Percentiles rank a stretch among this genome's conserved stretches.
phyloP scores from a whole-genome alignment of 2,329 filamentous ascomycete genomes.

The Nothomitra cinnamomea region DNA sequence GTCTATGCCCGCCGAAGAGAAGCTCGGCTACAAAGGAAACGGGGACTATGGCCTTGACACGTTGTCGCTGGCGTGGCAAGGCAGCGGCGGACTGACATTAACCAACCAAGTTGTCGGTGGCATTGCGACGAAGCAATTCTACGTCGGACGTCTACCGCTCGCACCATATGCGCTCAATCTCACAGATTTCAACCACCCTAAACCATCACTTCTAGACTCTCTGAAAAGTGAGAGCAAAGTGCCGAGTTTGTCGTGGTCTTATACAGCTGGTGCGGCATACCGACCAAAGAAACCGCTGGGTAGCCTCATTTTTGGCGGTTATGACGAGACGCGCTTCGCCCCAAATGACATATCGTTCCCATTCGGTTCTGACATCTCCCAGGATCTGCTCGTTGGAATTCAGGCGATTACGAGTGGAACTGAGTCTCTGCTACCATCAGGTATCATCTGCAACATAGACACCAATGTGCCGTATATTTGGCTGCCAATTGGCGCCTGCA shows the following conservation, averaged over 20 bases:
- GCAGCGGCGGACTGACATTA: conserved; percentile 24
- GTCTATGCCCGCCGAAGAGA: conserved; percentile 29
- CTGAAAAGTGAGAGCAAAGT: conserved; percentile 40
- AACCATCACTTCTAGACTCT: conserved; percentile 34
- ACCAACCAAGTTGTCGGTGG: conserved; percentile 25
- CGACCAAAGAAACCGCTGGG: too few relatives aligned
- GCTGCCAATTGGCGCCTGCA: too few relatives aligned
- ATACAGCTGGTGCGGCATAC: conserved; percentile 40
- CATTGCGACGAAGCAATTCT: conserved; percentile 24
- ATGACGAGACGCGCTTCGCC: too few relatives aligned
- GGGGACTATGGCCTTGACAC: conserved; percentile 38
- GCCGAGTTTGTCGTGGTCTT: conserved; percentile 58
- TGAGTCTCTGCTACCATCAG: too few relatives aligned
- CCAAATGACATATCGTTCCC: too few relatives aligned
- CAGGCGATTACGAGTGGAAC: too few relatives aligned
- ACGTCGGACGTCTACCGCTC: conserved; percentile 21
- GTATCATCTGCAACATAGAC: too few relatives aligned
- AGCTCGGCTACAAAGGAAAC: conserved; percentile 41
- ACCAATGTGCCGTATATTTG: too few relatives aligned
- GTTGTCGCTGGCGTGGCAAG: conserved; percentile 23
- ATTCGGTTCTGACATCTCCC: too few relatives aligned
- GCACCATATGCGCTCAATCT: conserved; percentile 17
- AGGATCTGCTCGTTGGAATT: too few relatives aligned
- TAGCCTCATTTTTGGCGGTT: too few relatives aligned
- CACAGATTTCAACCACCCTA: conserved; percentile 23